A percentile compares a stretch with the other conserved stretches of the same genome.
These are phyloP conservation scores for Batkoa obscura DNA, from an alignment of 371 early-diverging fungal species.

Conservation along the genomic window DNA sequence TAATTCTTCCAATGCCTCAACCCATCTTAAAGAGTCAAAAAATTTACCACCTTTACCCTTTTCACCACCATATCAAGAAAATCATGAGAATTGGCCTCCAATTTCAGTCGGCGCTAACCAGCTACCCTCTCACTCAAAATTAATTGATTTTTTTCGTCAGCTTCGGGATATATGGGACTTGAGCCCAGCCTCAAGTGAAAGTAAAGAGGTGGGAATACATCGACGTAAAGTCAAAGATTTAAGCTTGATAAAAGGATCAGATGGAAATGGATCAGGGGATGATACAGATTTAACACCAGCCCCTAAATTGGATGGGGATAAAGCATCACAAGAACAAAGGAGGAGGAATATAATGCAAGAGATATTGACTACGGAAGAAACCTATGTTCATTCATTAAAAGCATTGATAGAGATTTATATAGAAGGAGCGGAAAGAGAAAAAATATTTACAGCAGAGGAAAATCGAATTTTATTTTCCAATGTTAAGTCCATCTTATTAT, in stretches of 20 bases:
- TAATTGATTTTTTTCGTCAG: conserved; percentile 19
- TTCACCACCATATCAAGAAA: conserved; percentile 21
- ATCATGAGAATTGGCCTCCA: not conserved
- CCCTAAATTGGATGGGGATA: conserved; percentile 3
- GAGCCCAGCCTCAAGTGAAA: conserved; percentile 23
- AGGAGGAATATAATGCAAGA: conserved; percentile 31
- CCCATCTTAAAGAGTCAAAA: not conserved
- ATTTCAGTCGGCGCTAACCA: not conserved
- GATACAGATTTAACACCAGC: conserved; percentile 10
- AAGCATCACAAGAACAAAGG: conserved; percentile 8
- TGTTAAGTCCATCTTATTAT: conserved; percentile 35
- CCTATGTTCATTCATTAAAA: conserved; percentile 47
- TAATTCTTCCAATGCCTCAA: not conserved
- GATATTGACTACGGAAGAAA: conserved; percentile 53
- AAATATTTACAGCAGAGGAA: conserved; percentile 18
- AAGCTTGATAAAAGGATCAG: not conserved
- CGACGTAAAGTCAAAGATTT: conserved; percentile 10
- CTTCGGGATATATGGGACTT: conserved; percentile 45
- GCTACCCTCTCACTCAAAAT: not conserved
- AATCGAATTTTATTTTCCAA: conserved; percentile 40
- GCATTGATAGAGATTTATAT: conserved; percentile 25
- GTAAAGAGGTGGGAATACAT: conserved; percentile 15
- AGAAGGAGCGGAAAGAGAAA: conserved; percentile 7
- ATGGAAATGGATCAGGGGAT: conserved; percentile 3
- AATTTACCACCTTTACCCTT: conserved; percentile 9